These are phyloP conservation scores for Populus tremula DNA, from an alignment of 345 rosid genomes.

Conservation along the genomic window DNA sequence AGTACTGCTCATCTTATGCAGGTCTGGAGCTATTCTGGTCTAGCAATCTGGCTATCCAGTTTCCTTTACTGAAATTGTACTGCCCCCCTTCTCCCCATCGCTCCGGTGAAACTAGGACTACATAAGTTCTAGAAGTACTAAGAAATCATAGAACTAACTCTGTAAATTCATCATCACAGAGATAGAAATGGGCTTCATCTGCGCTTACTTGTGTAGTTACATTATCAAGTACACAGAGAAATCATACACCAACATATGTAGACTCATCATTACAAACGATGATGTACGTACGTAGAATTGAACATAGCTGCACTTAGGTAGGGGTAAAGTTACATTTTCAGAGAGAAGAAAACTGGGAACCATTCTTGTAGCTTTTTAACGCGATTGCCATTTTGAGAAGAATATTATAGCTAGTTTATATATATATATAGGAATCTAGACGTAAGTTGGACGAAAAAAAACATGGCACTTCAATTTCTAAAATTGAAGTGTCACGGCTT, in stretches of 20 bases:
- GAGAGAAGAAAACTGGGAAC: too few species aligned
- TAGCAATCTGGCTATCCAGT: neutral
- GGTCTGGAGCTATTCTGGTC: neutral
- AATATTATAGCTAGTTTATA: neutral
- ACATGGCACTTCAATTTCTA: neutral
- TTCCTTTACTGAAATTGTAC: neutral
- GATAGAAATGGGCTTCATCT: neutral
- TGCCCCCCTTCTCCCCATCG: neutral
- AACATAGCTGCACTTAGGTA: neutral
- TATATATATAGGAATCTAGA: neutral
- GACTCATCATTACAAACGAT: neutral
- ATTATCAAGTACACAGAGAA: neutral
- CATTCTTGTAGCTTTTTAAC: neutral
- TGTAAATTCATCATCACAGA: neutral
- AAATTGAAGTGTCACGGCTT: slow-evolving; percentile 41
- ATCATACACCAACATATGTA: neutral
- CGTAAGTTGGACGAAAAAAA: neutral
- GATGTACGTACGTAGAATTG: neutral
- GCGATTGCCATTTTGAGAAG: neutral
- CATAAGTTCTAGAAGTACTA: neutral
- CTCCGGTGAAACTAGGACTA: neutral
- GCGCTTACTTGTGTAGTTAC: slow-evolving; percentile 7
- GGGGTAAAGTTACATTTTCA: too few species aligned
- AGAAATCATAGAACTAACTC: neutral
- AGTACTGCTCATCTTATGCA: neutral